A percentile compares a stretch with the other conserved stretches of the same genome.
These are phyloP conservation scores for Coemansia sp. DNA, from an alignment of 192 early-diverging fungal genomes.

Conservation along the genomic window DNA sequence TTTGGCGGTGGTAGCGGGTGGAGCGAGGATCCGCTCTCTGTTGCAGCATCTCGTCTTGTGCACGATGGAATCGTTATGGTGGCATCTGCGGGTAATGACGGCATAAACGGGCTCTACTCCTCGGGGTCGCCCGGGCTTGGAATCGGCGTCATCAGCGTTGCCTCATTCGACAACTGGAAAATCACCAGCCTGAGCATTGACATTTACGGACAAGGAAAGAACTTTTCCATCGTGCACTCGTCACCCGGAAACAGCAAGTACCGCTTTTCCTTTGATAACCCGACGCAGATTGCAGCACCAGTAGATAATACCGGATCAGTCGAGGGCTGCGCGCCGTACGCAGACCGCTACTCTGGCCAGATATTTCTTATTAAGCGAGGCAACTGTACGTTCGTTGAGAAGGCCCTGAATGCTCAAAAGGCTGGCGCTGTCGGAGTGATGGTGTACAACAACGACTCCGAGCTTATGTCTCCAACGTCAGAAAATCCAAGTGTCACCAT, in stretches of 20 bases:
- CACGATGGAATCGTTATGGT: conserved; percentile 54
- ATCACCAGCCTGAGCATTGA: conserved; percentile 48
- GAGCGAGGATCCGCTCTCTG: conserved; percentile 61
- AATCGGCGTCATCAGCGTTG: conserved; percentile 58
- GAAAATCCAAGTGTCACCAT: conserved; percentile 50
- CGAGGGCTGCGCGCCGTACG: conserved; percentile 60
- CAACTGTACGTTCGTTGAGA: conserved; percentile 64
- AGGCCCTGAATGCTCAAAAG: conserved; percentile 55
- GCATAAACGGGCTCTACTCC: conserved; percentile 62
- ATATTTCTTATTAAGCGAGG: conserved; percentile 69
- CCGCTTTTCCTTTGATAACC: conserved; percentile 32
- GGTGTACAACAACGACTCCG: conserved; percentile 59
- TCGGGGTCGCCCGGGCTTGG: conserved; percentile 62
- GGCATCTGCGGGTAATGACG: conserved; percentile 67
- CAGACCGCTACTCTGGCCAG: conserved; percentile 42
- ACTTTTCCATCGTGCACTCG: conserved; percentile 51
- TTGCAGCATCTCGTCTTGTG: conserved; percentile 58
- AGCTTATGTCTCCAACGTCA: conserved; percentile 47
- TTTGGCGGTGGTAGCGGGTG: conserved; percentile 68
- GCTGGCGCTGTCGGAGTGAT: conserved; percentile 67
- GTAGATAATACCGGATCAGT: conserved; percentile 48
- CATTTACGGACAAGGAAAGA: conserved; percentile 31
- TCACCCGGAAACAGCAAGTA: conserved; percentile 50
- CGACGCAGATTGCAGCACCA: conserved; percentile 43
- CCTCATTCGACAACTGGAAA: conserved; percentile 48